phyloP scores from a whole-genome alignment of 768 basidiomycete species.

The Hydnum rufescens region DNA sequence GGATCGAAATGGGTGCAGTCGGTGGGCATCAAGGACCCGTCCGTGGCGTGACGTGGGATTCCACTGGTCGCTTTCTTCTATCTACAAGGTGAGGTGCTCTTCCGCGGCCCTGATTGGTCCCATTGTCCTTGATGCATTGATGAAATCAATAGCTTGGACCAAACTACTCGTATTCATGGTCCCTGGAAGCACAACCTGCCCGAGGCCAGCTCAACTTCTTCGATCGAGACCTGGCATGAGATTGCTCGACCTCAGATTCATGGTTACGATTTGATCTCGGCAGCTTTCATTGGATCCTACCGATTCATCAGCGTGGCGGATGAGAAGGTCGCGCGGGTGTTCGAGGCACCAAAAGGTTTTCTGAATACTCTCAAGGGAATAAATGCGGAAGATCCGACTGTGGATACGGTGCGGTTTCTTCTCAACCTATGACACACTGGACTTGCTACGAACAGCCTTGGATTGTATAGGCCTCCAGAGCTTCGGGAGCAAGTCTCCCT shows the following conservation, averaged over 20 bases:
- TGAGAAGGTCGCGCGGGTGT: slow-evolving; percentile 87
- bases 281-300: slow-evolving; percentile 51
- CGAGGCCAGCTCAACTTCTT: neutral
- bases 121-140: neutral
- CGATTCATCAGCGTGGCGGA: slow-evolving; percentile 84
- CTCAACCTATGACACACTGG: no score
- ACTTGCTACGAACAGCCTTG: no score
- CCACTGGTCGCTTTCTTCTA: slow-evolving; percentile 64
- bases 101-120: neutral
- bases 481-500: slow-evolving; percentile 72
- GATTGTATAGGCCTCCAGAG: slow-evolving; percentile 36
- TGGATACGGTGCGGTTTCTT: slow-evolving; percentile 1
- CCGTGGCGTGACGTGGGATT: slow-evolving; percentile 70
- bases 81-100: slow-evolving; percentile 47
- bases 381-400: neutral
- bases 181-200: slow-evolving; percentile 16
- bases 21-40: slow-evolving; percentile 74
- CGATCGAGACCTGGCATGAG: slow-evolving; percentile 52
- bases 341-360: slow-evolving; percentile 76
- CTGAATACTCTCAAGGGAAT: slow-evolving; percentile 32
- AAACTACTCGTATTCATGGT: slow-evolving; percentile 80
- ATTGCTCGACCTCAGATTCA: slow-evolving; percentile 87
- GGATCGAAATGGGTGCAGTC: slow-evolving; percentile 63
- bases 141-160: slow-evolving; percentile 42
- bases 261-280: slow-evolving; percentile 80